A percentile compares a stretch with the other conserved stretches of the same genome.
Conservation (phyloP, 345 rosid species). For the Eucalyptus cladocalyx region DNA sequence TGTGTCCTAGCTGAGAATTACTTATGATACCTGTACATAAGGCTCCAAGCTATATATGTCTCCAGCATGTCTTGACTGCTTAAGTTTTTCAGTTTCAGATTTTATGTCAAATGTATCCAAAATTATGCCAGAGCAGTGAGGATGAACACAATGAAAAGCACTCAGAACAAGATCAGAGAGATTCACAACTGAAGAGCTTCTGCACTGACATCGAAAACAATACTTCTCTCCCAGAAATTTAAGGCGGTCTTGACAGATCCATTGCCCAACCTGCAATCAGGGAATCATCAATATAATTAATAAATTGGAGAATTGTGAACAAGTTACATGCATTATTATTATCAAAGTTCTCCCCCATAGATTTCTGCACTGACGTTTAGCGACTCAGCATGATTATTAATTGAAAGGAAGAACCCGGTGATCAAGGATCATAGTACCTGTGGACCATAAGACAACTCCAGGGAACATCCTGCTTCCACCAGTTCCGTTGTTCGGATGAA, state of each 20-base stretch:
- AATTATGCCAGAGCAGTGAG: constrained; percentile 54
- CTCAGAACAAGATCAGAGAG: constrained; percentile 53
- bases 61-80: not conserved
- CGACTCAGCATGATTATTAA: not conserved
- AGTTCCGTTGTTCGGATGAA: too few relatives aligned
- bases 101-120: constrained; percentile 18
- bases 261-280: constrained; percentile 24
- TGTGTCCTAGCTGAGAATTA: too few relatives aligned
- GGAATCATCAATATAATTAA: not conserved
- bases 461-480: too few relatives aligned
- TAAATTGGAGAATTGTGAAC: not conserved
- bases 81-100: constrained; percentile 25
- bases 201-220: constrained; percentile 59
- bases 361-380: too few relatives aligned
- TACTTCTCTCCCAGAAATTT: constrained; percentile 64
- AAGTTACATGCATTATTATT: not conserved
- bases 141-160: constrained; percentile 48
- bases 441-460: constrained; percentile 3
- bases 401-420: not conserved
- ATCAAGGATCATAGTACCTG: constrained; percentile 22
- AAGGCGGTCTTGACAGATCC: constrained; percentile 54
- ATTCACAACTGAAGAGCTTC: constrained; percentile 54
- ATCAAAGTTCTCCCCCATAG: not conserved
- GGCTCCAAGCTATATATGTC: too few relatives aligned
- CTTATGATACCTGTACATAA: too few relatives aligned